A percentile compares a stretch with the other conserved stretches of the same genome.
These are phyloP conservation scores for Haberlea rhodopensis DNA, from an alignment of 257 asterid species.

Conservation along the genomic window DNA sequence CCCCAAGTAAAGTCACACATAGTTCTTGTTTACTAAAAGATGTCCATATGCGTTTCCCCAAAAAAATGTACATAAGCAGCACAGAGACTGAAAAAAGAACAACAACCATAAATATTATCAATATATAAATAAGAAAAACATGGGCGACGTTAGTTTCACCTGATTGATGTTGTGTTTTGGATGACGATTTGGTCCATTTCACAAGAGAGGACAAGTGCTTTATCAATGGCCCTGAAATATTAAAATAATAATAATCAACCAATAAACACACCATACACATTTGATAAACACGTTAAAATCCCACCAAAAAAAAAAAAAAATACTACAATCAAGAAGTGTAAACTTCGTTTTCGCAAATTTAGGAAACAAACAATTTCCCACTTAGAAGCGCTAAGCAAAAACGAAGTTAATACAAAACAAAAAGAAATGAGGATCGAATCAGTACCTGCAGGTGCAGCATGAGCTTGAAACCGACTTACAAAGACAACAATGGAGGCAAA, in stretches of 20 bases:
- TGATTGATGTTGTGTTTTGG: slow-evolving; percentile 74
- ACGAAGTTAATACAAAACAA: not conserved
- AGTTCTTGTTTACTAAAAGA: no score
- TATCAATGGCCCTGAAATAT: slow-evolving; percentile 69
- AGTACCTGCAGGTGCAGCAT: slow-evolving; percentile 92
- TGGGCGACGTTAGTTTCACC: slow-evolving; percentile 35
- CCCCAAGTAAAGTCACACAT: not conserved
- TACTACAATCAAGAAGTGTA: not conserved
- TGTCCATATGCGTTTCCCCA: no score
- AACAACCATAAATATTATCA: not conserved
- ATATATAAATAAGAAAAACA: not conserved
- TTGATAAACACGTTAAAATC: slow-evolving; percentile 12
- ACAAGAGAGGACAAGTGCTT: slow-evolving; percentile 78
- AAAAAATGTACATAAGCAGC: not conserved
- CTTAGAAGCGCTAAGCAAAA: not conserved
- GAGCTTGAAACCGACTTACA: slow-evolving; percentile 51
- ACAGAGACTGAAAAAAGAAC: not conserved
- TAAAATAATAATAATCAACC: no score
- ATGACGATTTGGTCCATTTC: slow-evolving; percentile 81
- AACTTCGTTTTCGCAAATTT: not conserved
- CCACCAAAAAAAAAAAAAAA: slow-evolving; percentile 15
- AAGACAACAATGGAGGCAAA: slow-evolving; percentile 40
- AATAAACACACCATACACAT: no score
- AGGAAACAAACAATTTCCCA: not conserved
- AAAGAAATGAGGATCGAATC: not conserved